These are phyloP conservation scores for Ustilago trichophora DNA, from an alignment of 1,284 basidiomycete genomes.

Conservation along the genomic window DNA sequence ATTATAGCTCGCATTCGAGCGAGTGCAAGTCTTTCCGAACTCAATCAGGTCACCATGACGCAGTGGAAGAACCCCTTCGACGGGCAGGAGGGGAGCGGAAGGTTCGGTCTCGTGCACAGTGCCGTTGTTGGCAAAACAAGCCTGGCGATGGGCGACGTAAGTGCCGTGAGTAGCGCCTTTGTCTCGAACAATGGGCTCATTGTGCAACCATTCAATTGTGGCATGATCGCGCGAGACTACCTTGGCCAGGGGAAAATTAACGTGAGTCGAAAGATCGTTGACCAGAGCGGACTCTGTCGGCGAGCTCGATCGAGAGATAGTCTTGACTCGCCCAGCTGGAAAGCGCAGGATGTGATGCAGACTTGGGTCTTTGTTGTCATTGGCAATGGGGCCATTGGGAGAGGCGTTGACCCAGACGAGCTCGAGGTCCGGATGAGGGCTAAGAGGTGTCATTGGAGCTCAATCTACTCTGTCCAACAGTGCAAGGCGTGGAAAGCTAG, in stretches of 20 bases:
- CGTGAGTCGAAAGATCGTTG: slow-evolving; percentile 22
- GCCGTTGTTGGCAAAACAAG: not conserved
- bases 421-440: too few species aligned
- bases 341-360: slow-evolving; percentile 9
- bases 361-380: not conserved
- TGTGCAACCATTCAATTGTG: slow-evolving; percentile 22
- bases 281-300: slow-evolving; percentile 1
- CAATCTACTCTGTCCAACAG: too few species aligned
- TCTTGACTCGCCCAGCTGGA: slow-evolving; percentile 1
- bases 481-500: too few species aligned
- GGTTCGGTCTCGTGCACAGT: not conserved
- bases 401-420: slow-evolving; percentile 38
- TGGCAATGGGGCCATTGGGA: slow-evolving; percentile 5
- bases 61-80: slow-evolving; percentile 2
- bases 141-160: slow-evolving; percentile 9
- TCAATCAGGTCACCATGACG: slow-evolving; percentile 19
- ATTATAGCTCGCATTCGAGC: not conserved
- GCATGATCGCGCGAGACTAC: slow-evolving; percentile 41
- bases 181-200: slow-evolving; percentile 10
- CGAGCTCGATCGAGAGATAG: slow-evolving; percentile 11
- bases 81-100: not conserved
- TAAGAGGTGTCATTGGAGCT: too few species aligned
- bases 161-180: slow-evolving; percentile 45
- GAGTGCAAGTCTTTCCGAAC: slow-evolving; percentile 20
- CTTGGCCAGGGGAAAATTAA: slow-evolving; percentile 26